Evolutionary conservation across 1,139 yeast genomes (phyloP).

Genomic region (Diutina siamensis): DNA sequence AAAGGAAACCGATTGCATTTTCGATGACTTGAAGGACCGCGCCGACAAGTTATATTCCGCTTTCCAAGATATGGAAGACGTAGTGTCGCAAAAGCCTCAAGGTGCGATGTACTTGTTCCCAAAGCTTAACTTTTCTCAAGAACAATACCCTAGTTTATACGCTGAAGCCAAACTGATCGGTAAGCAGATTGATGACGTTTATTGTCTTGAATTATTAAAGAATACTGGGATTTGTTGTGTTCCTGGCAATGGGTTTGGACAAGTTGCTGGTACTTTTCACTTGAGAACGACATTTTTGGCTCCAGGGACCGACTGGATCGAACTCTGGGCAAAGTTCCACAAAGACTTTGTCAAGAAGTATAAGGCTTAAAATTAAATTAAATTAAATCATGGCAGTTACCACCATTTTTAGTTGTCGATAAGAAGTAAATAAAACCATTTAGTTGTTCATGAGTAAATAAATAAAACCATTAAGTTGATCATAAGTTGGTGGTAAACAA

Average conservation of each 20-base stretch:
- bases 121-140: slow-evolving; percentile 45
- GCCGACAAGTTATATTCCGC: slow-evolving; percentile 57
- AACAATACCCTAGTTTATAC: slow-evolving; percentile 38
- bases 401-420: too few relatives aligned
- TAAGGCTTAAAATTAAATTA: not conserved
- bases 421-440: too few relatives aligned
- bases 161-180: slow-evolving; percentile 42
- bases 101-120: slow-evolving; percentile 99
- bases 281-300: slow-evolving; percentile 93
- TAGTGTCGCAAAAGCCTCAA: slow-evolving; percentile 75
- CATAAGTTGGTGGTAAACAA: too few relatives aligned
- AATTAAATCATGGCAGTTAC: too few relatives aligned
- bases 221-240: slow-evolving; percentile 94
- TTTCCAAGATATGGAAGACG: slow-evolving; percentile 67
- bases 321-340: slow-evolving; percentile 69
- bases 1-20: slow-evolving; percentile 50
- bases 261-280: slow-evolving; percentile 77
- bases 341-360: slow-evolving; percentile 49
- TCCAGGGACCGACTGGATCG: slow-evolving; percentile 86
- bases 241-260: slow-evolving; percentile 97
- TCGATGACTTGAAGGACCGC: slow-evolving; percentile 48
- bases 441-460: too few relatives aligned
- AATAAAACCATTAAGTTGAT: too few relatives aligned
- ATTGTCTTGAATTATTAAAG: slow-evolving; percentile 74
- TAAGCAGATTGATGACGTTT: slow-evolving; percentile 69